Conservation (phyloP, 495 filamentous ascomycete species). For the Penicillium alfredii region DNA sequence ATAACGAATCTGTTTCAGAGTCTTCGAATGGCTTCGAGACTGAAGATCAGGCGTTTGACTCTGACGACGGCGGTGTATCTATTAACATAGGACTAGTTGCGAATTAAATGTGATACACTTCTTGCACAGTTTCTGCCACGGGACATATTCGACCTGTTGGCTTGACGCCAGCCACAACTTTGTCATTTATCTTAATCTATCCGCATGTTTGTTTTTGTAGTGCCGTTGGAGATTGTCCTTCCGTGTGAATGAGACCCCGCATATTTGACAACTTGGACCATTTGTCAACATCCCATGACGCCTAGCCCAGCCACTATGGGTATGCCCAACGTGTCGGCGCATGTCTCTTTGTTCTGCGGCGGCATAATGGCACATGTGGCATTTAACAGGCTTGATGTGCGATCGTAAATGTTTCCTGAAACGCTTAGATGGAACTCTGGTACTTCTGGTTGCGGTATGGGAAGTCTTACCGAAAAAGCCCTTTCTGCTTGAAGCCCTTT, state of each 20-base stretch:
- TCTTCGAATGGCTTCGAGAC: neutral
- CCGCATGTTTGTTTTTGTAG: neutral
- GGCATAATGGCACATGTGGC: neutral
- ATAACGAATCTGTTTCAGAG: no score
- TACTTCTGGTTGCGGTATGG: neutral
- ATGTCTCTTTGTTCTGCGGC: constrained; percentile 2
- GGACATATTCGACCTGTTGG: no score
- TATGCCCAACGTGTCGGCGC: neutral
- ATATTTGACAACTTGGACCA: neutral
- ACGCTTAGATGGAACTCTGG: neutral
- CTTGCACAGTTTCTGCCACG: no score
- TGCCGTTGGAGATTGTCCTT: neutral
- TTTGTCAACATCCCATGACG: neutral
- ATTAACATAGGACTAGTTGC: neutral
- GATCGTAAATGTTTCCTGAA: constrained; percentile 2
- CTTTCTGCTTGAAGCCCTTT: neutral
- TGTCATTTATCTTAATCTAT: neutral
- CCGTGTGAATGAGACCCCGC: neutral
- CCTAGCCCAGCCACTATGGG: neutral
- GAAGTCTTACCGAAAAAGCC: constrained; percentile 1
- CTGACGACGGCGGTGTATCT: constrained; percentile 2
- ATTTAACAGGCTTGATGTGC: constrained; percentile 1
- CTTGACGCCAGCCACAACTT: no score
- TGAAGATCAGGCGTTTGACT: constrained; percentile 2
- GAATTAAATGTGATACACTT: neutral